Evolutionary conservation across 495 filamentous ascomycete genomes (phyloP).

Genomic region (Podospora pseudocomata): DNA sequence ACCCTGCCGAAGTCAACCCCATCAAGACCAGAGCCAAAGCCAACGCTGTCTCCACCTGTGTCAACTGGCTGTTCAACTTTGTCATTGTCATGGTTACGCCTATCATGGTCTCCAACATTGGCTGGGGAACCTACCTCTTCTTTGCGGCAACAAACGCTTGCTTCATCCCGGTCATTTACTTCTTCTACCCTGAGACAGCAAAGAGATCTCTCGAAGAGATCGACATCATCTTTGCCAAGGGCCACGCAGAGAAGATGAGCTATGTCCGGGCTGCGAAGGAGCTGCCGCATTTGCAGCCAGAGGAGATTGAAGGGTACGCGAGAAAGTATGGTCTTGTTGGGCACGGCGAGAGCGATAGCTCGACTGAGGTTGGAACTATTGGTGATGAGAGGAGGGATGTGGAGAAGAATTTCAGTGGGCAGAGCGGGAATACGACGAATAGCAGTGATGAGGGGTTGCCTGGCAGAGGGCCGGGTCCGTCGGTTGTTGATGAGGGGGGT

Average conservation of each 20-base stretch:
- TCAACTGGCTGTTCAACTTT: slow-evolving; percentile 82
- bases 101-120: slow-evolving; percentile 62
- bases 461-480: too few relatives aligned
- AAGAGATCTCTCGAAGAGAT: slow-evolving; percentile 72
- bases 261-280: slow-evolving; percentile 69
- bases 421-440: neutral
- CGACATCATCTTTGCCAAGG: slow-evolving; percentile 77
- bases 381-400: slow-evolving; percentile 14
- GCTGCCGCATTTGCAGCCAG: slow-evolving; percentile 60
- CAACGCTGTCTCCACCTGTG: slow-evolving; percentile 71
- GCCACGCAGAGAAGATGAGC: slow-evolving; percentile 66
- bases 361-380: neutral
- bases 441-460: slow-evolving; percentile 7
- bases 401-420: slow-evolving; percentile 7
- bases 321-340: slow-evolving; percentile 56
- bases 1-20: slow-evolving; percentile 67
- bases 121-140: slow-evolving; percentile 77
- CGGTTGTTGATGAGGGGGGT: slow-evolving; percentile 18
- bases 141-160: slow-evolving; percentile 66
- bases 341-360: too few relatives aligned
- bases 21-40: slow-evolving; percentile 71
- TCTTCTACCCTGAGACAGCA: slow-evolving; percentile 74
- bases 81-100: slow-evolving; percentile 78
- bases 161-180: slow-evolving; percentile 71
- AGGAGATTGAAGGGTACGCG: slow-evolving; percentile 62